A percentile compares a stretch with the other conserved stretches of the same genome.
Conservation (phyloP, 129 eudicot species). For the Flaveria ramosissima region DNA sequence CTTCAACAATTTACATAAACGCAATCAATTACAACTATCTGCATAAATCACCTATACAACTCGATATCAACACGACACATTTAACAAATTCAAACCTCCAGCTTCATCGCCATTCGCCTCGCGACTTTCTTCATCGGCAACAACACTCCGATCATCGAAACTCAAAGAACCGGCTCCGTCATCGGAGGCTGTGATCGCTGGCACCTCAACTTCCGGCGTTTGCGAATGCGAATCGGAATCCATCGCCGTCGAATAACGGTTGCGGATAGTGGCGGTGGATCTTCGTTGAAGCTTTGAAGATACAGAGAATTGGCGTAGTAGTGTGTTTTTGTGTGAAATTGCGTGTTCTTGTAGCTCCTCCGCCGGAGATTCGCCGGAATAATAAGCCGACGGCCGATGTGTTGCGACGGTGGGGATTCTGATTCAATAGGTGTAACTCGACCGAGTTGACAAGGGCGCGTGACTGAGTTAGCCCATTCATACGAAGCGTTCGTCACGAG, state of each 20-base stretch:
- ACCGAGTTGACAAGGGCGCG: conserved; percentile 38
- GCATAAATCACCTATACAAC: conserved; percentile 10
- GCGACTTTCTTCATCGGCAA: conserved; percentile 29
- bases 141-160: conserved; percentile 41
- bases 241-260: conserved; percentile 48
- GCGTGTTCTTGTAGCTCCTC: conserved; percentile 11
- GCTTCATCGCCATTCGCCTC: conserved; percentile 21
- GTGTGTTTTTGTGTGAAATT: conserved; percentile 14
- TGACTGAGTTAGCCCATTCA: conserved; percentile 38
- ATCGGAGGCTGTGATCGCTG: neutral
- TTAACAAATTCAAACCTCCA: conserved; percentile 26
- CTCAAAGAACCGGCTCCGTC: conserved; percentile 22
- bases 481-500: conserved; percentile 13
- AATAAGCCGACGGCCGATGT: conserved; percentile 17
- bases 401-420: conserved; percentile 21
- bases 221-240: conserved; percentile 38
- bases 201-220: conserved; percentile 33
- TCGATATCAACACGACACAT: neutral
- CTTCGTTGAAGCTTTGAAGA: conserved; percentile 28
- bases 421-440: conserved; percentile 30
- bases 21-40: neutral
- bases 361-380: conserved; percentile 17
- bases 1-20: conserved; percentile 27
- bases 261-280: conserved; percentile 28
- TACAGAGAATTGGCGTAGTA: conserved; percentile 6